Percentiles rank a stretch among this genome's conserved stretches.
Evolutionary conservation across 192 early-diverging fungal genomes (phyloP).

Genomic region (Podila clonocystis): DNA sequence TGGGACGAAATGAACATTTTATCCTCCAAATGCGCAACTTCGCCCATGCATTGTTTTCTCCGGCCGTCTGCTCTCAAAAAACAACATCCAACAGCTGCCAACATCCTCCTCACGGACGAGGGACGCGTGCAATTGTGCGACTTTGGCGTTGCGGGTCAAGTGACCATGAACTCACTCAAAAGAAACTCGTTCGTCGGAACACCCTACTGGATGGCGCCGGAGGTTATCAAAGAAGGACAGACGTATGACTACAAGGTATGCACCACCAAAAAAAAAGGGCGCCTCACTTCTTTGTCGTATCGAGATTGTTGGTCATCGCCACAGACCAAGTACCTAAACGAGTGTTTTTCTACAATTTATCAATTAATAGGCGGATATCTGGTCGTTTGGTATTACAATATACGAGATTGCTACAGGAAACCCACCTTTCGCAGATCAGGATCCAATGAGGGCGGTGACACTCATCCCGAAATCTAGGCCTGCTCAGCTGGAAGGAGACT

Average conservation of each 20-base stretch:
- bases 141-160: slow-evolving; percentile 94
- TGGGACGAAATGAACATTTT: neutral
- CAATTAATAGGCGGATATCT: slow-evolving; percentile 93
- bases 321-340: neutral
- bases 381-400: slow-evolving; percentile 98
- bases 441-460: slow-evolving; percentile 90
- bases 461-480: slow-evolving; percentile 87
- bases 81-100: slow-evolving; percentile 73
- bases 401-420: slow-evolving; percentile 96
- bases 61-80: too few species aligned
- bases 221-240: slow-evolving; percentile 83
- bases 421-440: slow-evolving; percentile 92
- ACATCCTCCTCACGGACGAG: slow-evolving; percentile 89
- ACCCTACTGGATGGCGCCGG: slow-evolving; percentile 92
- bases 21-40: neutral
- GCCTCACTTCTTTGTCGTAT: neutral
- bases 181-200: slow-evolving; percentile 97
- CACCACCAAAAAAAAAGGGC: neutral
- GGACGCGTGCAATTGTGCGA: slow-evolving; percentile 95
- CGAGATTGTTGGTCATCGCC: neutral
- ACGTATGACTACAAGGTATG: slow-evolving; percentile 91
- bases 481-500: slow-evolving; percentile 81
- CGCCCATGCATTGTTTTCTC: neutral
- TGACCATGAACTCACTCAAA: slow-evolving; percentile 74
- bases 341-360: neutral